Base-by-base conservation (phyloP, 2,329 filamentous ascomycete genomes). In the Hypoxylon sp. region DNA sequence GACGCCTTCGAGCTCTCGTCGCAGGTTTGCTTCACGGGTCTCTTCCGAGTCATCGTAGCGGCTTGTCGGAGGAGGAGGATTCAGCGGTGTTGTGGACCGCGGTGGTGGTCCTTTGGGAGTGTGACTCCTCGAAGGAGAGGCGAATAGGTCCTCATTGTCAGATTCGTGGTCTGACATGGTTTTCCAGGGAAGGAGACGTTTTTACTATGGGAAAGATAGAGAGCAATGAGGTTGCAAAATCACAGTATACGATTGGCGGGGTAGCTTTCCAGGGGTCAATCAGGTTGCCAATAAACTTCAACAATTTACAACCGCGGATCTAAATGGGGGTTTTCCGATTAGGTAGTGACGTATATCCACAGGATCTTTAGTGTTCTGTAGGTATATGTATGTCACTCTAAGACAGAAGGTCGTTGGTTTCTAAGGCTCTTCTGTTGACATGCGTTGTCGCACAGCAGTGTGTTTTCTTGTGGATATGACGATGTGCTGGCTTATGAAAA, bases 1-100 rank as follows among this genome's bases (percentile, higher is more conserved):
- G 33, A 99, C 90, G 52, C 91, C 92, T 70, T 94, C 90, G 29
- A 98, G 83, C 81, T 99, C 96, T 61, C 87, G 90, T 14, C 88
- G 90, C 73, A 99, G 83, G 13, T 89, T 87, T 1, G 89, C 89
- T 69, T 97, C 93, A 50, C 92, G 91, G 19, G 87, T 85, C 75
- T 92, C 89, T 73, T 91, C 86, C 3, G 84, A 82, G 69, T 82
- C 81, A 37, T 80, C 75, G 51, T 80, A 82, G 59, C 82, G 81
- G 70, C 77, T 60, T 51, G 17, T 57, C 0, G 58, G 76, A 44
- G 62, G 76, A 44, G 62, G 67, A 60, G 86, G 84, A 71, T 80
- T 87, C 75, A 80, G 79, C 71, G 80, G 84, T 19, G 83, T 88
- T 73, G 80, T 84, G 17, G 85, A 83, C 0, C 82, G 82, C 71